These are phyloP conservation scores for Phytomonas sp. DNA, from an alignment of 208 protist genomes.

Conservation along the genomic window DNA sequence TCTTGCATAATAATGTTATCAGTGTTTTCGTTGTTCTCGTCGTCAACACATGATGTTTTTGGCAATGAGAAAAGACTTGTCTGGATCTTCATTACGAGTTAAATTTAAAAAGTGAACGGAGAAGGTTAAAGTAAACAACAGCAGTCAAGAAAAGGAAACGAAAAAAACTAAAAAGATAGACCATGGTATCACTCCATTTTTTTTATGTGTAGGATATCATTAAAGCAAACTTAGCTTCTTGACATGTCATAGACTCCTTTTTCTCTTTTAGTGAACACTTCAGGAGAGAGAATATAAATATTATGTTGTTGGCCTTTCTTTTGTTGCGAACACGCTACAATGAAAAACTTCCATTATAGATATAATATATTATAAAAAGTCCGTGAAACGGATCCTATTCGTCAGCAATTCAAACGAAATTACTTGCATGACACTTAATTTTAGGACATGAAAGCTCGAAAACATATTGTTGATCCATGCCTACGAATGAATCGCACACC, in stretches of 20 bases:
- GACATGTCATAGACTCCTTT: neutral
- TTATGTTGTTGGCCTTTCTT: neutral
- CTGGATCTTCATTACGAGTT: neutral
- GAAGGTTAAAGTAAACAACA: neutral
- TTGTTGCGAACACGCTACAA: neutral
- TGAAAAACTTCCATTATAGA: neutral
- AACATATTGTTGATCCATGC: slow-evolving; percentile 84
- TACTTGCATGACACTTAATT: neutral
- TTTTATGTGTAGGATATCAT: neutral
- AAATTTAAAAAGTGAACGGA: slow-evolving; percentile 7
- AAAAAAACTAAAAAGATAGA: neutral
- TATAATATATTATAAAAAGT: neutral
- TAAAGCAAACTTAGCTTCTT: neutral
- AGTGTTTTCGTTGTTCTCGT: neutral
- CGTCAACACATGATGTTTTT: neutral
- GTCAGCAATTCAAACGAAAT: neutral
- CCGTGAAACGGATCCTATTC: neutral
- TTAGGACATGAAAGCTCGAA: slow-evolving; percentile 47
- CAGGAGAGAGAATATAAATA: neutral
- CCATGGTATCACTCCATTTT: neutral
- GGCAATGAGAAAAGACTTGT: neutral
- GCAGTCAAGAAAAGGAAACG: no score
- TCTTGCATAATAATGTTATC: neutral
- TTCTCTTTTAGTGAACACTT: neutral
- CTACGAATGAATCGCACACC: slow-evolving; percentile 88